Conservation (phyloP, 345 rosid genomes). For the Excoecaria agallocha region DNA sequence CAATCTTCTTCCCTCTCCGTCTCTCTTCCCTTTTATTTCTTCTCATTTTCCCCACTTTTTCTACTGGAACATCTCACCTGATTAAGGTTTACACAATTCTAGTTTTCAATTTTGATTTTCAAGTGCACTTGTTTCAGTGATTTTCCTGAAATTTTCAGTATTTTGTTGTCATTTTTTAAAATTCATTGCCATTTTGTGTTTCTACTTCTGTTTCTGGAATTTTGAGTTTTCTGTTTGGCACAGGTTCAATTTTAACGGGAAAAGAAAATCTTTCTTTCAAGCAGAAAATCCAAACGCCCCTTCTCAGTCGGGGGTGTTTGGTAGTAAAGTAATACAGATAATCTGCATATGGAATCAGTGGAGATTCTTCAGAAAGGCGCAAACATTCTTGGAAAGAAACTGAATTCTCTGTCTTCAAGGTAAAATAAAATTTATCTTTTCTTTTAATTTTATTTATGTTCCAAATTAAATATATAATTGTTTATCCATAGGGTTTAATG, state of each 20-base stretch:
- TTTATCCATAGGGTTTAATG: constrained; percentile 8
- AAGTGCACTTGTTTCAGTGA: not conserved
- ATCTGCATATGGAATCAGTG: constrained; percentile 31
- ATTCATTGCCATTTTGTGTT: not conserved
- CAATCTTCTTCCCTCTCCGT: too few relatives aligned
- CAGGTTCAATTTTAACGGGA: not conserved
- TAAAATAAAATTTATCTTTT: not conserved
- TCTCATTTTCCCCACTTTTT: not conserved
- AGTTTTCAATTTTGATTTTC: not conserved
- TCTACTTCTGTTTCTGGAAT: constrained; percentile 1
- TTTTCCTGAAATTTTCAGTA: not conserved
- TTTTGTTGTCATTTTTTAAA: not conserved
- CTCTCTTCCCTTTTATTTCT: not conserved
- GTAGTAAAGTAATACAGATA: constrained; percentile 6
- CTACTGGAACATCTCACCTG: not conserved
- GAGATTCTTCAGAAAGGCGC: constrained; percentile 31
- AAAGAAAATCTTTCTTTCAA: not conserved
- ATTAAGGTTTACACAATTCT: not conserved
- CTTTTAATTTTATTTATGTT: not conserved
- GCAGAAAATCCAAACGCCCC: not conserved
- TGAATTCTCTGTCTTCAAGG: constrained; percentile 31
- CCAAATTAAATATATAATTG: not conserved
- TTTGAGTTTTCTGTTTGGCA: not conserved
- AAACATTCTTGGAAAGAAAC: constrained; percentile 39
- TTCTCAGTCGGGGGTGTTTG: not conserved